Evolutionary conservation across 2,329 filamentous ascomycete genomes (phyloP).

Genomic region (Raffaelea arxii): DNA sequence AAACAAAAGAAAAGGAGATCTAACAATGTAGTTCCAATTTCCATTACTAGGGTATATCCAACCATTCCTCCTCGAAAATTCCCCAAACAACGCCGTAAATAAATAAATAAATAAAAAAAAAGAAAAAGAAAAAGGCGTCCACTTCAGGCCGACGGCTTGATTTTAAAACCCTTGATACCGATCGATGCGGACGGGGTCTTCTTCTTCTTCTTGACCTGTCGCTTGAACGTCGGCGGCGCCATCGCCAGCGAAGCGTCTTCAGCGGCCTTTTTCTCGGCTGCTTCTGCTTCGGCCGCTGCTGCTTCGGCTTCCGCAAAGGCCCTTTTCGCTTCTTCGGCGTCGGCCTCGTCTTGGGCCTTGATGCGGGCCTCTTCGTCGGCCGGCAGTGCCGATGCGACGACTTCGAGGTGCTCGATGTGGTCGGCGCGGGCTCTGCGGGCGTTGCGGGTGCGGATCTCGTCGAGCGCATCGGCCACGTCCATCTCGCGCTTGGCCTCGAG

Average conservation of each 20-base stretch:
- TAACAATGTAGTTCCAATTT: too few relatives aligned
- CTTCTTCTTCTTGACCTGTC: slow-evolving; percentile 82
- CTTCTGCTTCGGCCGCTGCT: slow-evolving; percentile 41
- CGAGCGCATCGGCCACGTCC: slow-evolving; percentile 89
- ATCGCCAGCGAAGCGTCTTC: slow-evolving; percentile 12
- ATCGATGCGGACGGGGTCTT: too few relatives aligned
- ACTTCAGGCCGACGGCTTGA: too few relatives aligned
- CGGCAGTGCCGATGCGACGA: slow-evolving; percentile 40
- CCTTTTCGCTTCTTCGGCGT: slow-evolving; percentile 67
- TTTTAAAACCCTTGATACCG: too few relatives aligned
- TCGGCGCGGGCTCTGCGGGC: slow-evolving; percentile 72
- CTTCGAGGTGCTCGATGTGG: slow-evolving; percentile 54
- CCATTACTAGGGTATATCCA: too few relatives aligned
- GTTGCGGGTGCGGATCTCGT: slow-evolving; percentile 89
- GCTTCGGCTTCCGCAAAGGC: slow-evolving; percentile 63
- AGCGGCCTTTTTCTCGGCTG: slow-evolving; percentile 19
- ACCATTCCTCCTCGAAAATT: too few relatives aligned
- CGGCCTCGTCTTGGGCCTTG: slow-evolving; percentile 66
- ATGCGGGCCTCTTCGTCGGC: slow-evolving; percentile 50
- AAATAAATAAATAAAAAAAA: too few relatives aligned
- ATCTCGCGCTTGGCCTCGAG: slow-evolving; percentile 89
- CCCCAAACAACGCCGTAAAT: too few relatives aligned
- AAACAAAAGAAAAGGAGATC: too few relatives aligned
- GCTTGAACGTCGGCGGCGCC: slow-evolving; percentile 60
- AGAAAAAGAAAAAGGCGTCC: too few relatives aligned